Percentiles rank a stretch among this genome's conserved stretches.
Conservation (phyloP, 2,329 filamentous ascomycete species). For the Sclerotinia subarctica region DNA sequence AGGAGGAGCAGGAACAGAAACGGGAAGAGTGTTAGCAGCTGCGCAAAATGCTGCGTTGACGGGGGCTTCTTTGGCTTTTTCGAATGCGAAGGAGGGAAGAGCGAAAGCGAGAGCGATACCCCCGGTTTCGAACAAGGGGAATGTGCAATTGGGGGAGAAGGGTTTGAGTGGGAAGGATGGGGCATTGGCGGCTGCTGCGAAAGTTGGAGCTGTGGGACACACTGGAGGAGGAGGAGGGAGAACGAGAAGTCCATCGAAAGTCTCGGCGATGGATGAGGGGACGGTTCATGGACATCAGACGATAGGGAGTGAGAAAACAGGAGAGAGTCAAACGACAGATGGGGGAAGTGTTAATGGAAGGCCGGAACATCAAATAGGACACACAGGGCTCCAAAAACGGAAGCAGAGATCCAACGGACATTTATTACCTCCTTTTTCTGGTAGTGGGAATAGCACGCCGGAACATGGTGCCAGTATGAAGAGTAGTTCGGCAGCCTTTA, state of each 20-base stretch:
- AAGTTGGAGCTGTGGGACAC: slow-evolving; percentile 26
- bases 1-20: neutral
- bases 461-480: neutral
- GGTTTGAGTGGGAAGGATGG: slow-evolving; percentile 41
- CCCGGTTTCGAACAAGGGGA: slow-evolving; percentile 3
- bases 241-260: slow-evolving; percentile 20
- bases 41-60: slow-evolving; percentile 13
- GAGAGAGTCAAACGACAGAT: slow-evolving; percentile 1
- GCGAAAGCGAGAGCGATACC: neutral
- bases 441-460: neutral
- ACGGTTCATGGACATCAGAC: neutral
- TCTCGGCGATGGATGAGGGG: slow-evolving; percentile 8
- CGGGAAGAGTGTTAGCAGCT: neutral
- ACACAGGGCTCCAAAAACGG: neutral
- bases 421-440: slow-evolving; percentile 1
- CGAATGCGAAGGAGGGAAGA: neutral
- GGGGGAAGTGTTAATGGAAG: neutral
- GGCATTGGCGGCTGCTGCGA: slow-evolving; percentile 46
- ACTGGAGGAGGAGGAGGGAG: slow-evolving; percentile 11
- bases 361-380: neutral
- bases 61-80: slow-evolving; percentile 12
- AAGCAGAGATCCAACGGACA: slow-evolving; percentile 15
- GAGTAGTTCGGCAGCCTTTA: slow-evolving; percentile 49
- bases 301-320: slow-evolving; percentile 20
- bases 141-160: neutral